phyloP scores from a whole-genome alignment of 1,284 basidiomycete genomes.

The Cutaneotrichosporon cavernicola region DNA sequence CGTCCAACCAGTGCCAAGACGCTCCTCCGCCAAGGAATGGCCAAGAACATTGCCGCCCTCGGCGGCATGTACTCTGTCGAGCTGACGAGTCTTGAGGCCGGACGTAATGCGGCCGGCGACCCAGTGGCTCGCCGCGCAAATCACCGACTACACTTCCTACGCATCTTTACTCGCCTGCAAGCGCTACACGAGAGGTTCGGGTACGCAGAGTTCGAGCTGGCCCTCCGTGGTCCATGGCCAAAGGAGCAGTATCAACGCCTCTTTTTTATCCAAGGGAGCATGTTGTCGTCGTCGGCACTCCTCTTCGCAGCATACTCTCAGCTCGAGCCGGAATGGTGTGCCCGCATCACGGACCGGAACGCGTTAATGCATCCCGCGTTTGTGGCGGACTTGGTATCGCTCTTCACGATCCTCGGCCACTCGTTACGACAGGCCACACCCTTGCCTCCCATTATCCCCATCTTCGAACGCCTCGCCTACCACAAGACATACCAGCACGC shows the following conservation, averaged over 20 bases:
- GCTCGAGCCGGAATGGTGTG: slow-evolving; percentile 38
- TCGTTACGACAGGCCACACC: slow-evolving; percentile 38
- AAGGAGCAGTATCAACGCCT: slow-evolving; percentile 40
- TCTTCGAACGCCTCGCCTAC: slow-evolving; percentile 46
- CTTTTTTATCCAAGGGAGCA: slow-evolving; percentile 30
- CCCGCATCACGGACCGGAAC: slow-evolving; percentile 22
- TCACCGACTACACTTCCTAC: slow-evolving; percentile 36
- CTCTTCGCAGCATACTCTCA: slow-evolving; percentile 41
- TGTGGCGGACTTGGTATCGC: slow-evolving; percentile 45
- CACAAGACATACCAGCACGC: slow-evolving; percentile 20
- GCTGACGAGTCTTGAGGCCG: slow-evolving; percentile 39
- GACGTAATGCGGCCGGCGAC: slow-evolving; percentile 24
- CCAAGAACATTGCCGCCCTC: slow-evolving; percentile 43
- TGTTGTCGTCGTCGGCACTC: slow-evolving; percentile 39
- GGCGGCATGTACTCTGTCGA: slow-evolving; percentile 46
- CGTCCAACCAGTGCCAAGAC: slow-evolving; percentile 43
- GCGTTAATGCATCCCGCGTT: slow-evolving; percentile 48
- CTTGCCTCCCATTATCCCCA: slow-evolving; percentile 47
- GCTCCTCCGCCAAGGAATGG: slow-evolving; percentile 41
- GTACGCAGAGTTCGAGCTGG: slow-evolving; percentile 40
- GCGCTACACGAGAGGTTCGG: slow-evolving; percentile 36
- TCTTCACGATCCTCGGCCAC: slow-evolving; percentile 45
- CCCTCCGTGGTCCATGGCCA: slow-evolving; percentile 50
- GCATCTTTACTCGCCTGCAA: slow-evolving; percentile 36
- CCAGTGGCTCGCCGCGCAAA: slow-evolving; percentile 23